These are phyloP conservation scores for Dendrocalamus latiflorus DNA, from an alignment of 202 grass and related monocot species.

Conservation along the genomic window DNA sequence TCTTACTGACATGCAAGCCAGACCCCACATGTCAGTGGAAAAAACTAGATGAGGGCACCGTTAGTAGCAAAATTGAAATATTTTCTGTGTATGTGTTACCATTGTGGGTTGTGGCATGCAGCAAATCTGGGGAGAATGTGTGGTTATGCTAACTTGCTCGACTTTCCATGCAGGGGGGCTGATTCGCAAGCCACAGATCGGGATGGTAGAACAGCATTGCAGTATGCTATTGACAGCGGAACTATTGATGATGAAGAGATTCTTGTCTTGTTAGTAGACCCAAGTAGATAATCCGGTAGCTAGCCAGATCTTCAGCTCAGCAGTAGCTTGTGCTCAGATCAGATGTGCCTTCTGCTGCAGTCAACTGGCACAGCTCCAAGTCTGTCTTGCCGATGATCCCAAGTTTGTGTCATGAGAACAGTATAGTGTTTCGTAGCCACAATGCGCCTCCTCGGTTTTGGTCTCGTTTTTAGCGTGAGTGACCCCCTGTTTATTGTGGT, in stretches of 20 bases:
- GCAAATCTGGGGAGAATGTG: not conserved
- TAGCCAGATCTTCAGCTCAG: not conserved
- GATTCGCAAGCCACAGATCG: constrained; percentile 57
- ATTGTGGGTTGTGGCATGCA: not conserved
- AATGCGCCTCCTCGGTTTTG: not conserved
- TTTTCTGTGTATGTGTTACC: not conserved
- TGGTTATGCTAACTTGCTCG: not conserved
- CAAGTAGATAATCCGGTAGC: constrained; percentile 57
- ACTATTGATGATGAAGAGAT: constrained; percentile 82
- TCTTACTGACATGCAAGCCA: not conserved
- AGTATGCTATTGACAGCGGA: constrained; percentile 74
- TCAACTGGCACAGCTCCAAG: constrained; percentile 10
- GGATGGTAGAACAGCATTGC: constrained; percentile 67
- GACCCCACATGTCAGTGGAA: not conserved
- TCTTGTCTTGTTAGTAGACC: constrained; percentile 79
- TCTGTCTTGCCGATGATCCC: not conserved
- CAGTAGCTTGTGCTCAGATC: not conserved
- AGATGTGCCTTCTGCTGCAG: not conserved
- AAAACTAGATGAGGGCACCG: not conserved
- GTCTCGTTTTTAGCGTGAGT: constrained; percentile 6
- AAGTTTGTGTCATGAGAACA: constrained; percentile 8
- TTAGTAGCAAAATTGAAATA: not conserved
- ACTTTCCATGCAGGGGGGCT: constrained; percentile 56
- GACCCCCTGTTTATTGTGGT: constrained; percentile 14
- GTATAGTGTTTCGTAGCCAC: not conserved